Conservation (phyloP, 2,329 filamentous ascomycete genomes). For the Fusarium albidum region DNA sequence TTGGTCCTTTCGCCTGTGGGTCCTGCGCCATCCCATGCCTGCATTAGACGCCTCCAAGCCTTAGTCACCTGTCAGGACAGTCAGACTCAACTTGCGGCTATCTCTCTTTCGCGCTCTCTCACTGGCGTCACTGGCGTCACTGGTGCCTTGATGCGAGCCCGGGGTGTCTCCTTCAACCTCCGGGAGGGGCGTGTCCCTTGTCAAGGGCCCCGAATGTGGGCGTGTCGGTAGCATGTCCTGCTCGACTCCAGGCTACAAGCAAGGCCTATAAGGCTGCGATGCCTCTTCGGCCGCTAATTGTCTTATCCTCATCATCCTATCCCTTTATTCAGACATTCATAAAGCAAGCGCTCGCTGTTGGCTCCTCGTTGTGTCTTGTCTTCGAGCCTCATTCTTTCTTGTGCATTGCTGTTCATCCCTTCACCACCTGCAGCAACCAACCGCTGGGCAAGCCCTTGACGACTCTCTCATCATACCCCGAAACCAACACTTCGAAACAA, state of each 20-base stretch:
- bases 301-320: slow-evolving; percentile 39
- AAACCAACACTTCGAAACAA: slow-evolving; percentile 15
- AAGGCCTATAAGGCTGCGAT: slow-evolving; percentile 63
- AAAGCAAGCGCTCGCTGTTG: slow-evolving; percentile 20
- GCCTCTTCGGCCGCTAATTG: slow-evolving; percentile 47
- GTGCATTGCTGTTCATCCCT: slow-evolving; percentile 7
- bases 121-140: slow-evolving; percentile 42
- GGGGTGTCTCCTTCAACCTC: slow-evolving; percentile 19
- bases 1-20: slow-evolving; percentile 35
- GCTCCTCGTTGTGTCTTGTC: slow-evolving; percentile 4
- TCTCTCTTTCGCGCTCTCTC: slow-evolving; percentile 36
- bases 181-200: slow-evolving; percentile 14
- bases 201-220: slow-evolving; percentile 24
- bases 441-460: neutral
- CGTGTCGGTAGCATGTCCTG: slow-evolving; percentile 32
- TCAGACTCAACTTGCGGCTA: slow-evolving; percentile 43
- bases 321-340: slow-evolving; percentile 30
- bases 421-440: slow-evolving; percentile 8
- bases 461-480: slow-evolving; percentile 5
- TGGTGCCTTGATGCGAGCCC: slow-evolving; percentile 42
- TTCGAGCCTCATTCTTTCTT: slow-evolving; percentile 20
- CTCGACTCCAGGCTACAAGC: slow-evolving; percentile 44
- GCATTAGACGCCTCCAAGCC: slow-evolving; percentile 41
- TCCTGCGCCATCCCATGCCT: slow-evolving; percentile 40
- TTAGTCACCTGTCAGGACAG: slow-evolving; percentile 44